Base-by-base conservation (phyloP, 2,329 filamentous ascomycete genomes). In the Phyllosticta paracitricarpa region DNA sequence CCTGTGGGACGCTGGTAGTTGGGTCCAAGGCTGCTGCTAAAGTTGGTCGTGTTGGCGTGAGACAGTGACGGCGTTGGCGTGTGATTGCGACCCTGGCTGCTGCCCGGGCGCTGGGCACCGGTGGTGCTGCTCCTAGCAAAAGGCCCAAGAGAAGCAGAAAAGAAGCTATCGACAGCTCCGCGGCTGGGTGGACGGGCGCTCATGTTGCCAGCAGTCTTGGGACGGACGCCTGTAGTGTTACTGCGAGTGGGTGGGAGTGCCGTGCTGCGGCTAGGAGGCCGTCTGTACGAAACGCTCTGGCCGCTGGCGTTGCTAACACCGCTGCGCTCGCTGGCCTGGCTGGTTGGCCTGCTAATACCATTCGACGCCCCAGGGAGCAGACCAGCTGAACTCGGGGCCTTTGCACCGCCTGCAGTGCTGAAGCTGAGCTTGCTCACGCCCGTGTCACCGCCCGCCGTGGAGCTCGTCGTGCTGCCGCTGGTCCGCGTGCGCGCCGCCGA, bases 311-410 rank as follows among this genome's bases (percentile, higher is more conserved):
- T 72, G 61, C 82, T 85, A 2, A 82, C 79, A 61, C 79, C 75
- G 70, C 86, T 89, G 67, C 22, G 58, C 10, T 60, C 58, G 26
- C 58, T 60, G 55, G 87, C 84, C 65, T 89, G 85, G 68, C 89
- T 92, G 75, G 84, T 88, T 17, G 89, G 89, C 35, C 89, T 85
- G 66, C 84, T 87, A 6, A 30, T 30, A 8, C 28, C 28, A 30
- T 6, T 30, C 65, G 58, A 67, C 62, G 64, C 65, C 22, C 68
- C 62, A 58, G 54, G 54, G 71, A 68, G 58, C 67, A 65, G 58
- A 69, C 65, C 48, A 62, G 62, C 30, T 35, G 72, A 70, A 22
- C 78, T 74, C 17, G 73, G 68, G 40, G 73, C 72, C 10, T 70
- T 54, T 63, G 63, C 33, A 73, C 68, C 61, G 3, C 51, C 56